phyloP scores from a whole-genome alignment of 768 basidiomycete genomes.

The Lactarius quietus region DNA sequence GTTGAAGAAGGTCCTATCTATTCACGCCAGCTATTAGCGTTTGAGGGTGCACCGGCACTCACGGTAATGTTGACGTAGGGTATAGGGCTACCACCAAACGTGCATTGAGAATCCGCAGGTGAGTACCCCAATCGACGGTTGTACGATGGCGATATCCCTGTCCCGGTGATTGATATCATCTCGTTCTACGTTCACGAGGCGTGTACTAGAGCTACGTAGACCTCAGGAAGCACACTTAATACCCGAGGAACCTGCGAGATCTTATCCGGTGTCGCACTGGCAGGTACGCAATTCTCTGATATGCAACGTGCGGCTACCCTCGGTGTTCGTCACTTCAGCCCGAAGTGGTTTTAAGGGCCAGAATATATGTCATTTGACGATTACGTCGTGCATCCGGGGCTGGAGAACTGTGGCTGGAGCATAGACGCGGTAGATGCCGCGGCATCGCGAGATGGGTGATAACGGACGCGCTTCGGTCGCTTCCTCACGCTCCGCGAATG shows the following conservation, averaged over 20 bases:
- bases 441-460: conserved; percentile 6
- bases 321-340: conserved; percentile 1
- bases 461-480: conserved; percentile 10
- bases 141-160: conserved; percentile 2
- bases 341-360: not conserved
- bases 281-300: not conserved
- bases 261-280: not conserved
- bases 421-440: conserved; percentile 6
- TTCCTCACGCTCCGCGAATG: conserved; percentile 12
- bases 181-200: not conserved
- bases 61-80: conserved; percentile 14
- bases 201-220: conserved; percentile 4
- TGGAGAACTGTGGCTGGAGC: not conserved
- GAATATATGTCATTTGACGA: conserved; percentile 8
- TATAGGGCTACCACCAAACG: conserved; percentile 11
- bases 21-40: conserved; percentile 1
- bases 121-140: conserved; percentile 1
- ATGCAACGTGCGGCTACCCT: not conserved
- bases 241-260: conserved; percentile 8
- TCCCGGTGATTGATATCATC: conserved; percentile 5
- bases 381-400: conserved; percentile 7
- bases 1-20: not conserved
- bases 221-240: not conserved
- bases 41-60: conserved; percentile 6
- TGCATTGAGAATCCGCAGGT: conserved; percentile 8